Evolutionary conservation across 768 basidiomycete species (phyloP).

Genomic region (Melanogaster broomeanus): DNA sequence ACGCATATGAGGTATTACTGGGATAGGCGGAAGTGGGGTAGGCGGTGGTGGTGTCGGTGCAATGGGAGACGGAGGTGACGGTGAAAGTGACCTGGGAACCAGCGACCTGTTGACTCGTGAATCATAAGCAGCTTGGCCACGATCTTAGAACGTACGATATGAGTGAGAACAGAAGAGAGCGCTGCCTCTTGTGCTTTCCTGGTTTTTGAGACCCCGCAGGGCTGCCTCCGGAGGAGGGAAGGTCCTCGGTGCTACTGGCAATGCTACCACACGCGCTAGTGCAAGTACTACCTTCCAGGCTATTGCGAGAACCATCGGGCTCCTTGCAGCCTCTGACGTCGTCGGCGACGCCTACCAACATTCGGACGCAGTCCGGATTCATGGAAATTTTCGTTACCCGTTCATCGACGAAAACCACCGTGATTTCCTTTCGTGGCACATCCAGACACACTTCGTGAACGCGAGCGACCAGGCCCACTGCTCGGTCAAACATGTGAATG

Average conservation of each 20-base stretch:
- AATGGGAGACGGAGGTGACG: slow-evolving; percentile 19
- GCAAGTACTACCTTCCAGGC: slow-evolving; percentile 30
- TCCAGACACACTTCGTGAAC: slow-evolving; percentile 66
- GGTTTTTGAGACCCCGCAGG: slow-evolving; percentile 34
- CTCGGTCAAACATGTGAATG: slow-evolving; percentile 61
- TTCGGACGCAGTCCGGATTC: slow-evolving; percentile 39
- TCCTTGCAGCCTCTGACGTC: slow-evolving; percentile 54
- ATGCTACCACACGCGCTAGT: slow-evolving; percentile 20
- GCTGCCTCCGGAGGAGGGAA: slow-evolving; percentile 3
- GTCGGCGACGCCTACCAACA: slow-evolving; percentile 50
- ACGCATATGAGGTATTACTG: slow-evolving; percentile 23
- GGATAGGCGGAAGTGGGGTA: slow-evolving; percentile 31
- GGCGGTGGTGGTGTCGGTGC: slow-evolving; percentile 24
- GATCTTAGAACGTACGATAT: slow-evolving; percentile 46
- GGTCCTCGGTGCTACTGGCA: slow-evolving; percentile 17
- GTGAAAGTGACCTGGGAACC: slow-evolving; percentile 30
- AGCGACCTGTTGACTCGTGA: slow-evolving; percentile 19
- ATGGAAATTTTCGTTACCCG: slow-evolving; percentile 50
- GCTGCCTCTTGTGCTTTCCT: slow-evolving; percentile 65
- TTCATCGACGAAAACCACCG: slow-evolving; percentile 62
- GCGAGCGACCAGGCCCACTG: slow-evolving; percentile 56
- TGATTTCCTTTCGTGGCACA: slow-evolving; percentile 44
- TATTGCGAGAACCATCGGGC: slow-evolving; percentile 29
- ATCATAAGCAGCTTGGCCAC: slow-evolving; percentile 7
- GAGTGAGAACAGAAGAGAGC: slow-evolving; percentile 69